Percentiles rank a stretch among this genome's conserved stretches.
Evolutionary conservation across 1,284 basidiomycete genomes (phyloP).

Genomic region (Sporisorium graminicola): DNA sequence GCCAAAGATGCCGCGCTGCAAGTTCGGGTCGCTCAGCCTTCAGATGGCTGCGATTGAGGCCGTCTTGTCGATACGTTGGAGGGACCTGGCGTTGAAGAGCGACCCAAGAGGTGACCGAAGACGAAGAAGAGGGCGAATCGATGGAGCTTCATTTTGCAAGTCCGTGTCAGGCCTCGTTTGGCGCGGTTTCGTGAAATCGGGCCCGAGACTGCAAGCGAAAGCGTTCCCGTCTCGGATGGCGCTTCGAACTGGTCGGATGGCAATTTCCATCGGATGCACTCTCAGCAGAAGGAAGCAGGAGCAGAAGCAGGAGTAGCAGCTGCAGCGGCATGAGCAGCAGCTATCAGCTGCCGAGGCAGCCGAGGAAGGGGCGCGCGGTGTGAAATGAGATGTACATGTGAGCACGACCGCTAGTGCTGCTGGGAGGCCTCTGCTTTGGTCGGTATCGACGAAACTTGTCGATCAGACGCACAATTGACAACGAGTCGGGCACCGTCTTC

Average conservation of each 20-base stretch:
- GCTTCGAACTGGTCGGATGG: slow-evolving; percentile 5
- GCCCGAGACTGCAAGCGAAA: neutral
- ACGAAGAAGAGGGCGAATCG: neutral
- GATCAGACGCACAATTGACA: neutral
- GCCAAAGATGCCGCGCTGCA: neutral
- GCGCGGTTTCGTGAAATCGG: no score
- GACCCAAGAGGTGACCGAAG: neutral
- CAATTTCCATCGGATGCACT: no score
- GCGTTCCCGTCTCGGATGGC: slow-evolving; percentile 10
- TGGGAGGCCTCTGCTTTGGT: neutral
- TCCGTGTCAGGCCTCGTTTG: neutral
- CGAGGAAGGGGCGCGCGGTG: neutral
- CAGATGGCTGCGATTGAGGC: no score
- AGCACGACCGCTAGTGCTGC: neutral
- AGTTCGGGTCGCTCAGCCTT: no score
- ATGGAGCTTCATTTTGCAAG: neutral
- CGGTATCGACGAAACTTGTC: neutral
- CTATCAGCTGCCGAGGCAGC: neutral
- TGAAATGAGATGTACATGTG: neutral
- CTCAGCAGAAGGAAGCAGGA: no score
- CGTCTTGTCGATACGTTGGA: neutral
- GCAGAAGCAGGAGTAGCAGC: no score
- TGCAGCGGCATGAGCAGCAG: neutral
- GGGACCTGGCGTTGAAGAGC: no score
- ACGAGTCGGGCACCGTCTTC: neutral